A percentile compares a stretch with the other conserved stretches of the same genome.
Conservation (phyloP, 345 rosid genomes). For the Moringa oleifera region DNA sequence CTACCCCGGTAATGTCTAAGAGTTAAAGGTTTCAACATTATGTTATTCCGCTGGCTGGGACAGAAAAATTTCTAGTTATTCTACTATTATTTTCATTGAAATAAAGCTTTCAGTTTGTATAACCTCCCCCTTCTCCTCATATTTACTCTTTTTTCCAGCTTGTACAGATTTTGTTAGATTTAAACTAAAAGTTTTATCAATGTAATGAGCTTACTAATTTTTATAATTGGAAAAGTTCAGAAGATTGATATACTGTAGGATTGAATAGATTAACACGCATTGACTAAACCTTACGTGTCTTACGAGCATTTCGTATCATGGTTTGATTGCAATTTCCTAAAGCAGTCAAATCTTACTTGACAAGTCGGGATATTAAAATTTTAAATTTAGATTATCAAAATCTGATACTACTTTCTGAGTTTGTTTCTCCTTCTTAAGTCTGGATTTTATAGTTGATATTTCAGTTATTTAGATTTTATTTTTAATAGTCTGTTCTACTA, state of each 20-base stretch:
- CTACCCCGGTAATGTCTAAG: slow-evolving; percentile 57
- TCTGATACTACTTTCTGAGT: too few species aligned
- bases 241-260: not conserved
- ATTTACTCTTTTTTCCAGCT: slow-evolving; percentile 10
- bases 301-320: not conserved
- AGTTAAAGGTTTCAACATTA: not conserved
- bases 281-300: not conserved
- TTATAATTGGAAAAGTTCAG: not conserved
- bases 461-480: too few species aligned
- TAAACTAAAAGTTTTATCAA: not conserved
- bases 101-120: not conserved
- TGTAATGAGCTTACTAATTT: not conserved
- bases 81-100: not conserved
- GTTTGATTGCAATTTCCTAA: too few species aligned
- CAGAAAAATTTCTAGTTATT: not conserved
- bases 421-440: too few species aligned
- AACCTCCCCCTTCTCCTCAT: not conserved
- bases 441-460: too few species aligned
- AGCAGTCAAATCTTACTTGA: not conserved
- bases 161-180: not conserved
- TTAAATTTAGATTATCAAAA: not conserved
- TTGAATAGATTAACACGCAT: not conserved
- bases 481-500: too few species aligned
- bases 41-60: not conserved
- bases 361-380: not conserved